These are phyloP conservation scores for Hirschioporus abietinus DNA, from an alignment of 768 basidiomycete genomes.

Conservation along the genomic window DNA sequence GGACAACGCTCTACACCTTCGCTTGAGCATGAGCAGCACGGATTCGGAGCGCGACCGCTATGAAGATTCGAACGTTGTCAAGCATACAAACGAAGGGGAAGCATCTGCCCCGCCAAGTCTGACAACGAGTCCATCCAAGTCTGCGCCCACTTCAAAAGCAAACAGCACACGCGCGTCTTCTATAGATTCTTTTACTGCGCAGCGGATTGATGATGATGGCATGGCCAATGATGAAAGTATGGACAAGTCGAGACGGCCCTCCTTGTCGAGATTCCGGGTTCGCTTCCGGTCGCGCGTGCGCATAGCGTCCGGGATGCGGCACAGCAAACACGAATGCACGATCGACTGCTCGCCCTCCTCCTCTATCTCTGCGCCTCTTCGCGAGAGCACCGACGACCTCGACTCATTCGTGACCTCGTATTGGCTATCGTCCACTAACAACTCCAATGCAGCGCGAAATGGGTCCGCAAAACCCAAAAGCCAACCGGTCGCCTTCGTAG, in stretches of 20 bases:
- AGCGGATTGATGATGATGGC: not conserved
- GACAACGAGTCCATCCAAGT: not conserved
- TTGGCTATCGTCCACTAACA: constrained; percentile 20
- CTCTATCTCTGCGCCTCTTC: constrained; percentile 77
- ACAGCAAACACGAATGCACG: constrained; percentile 40
- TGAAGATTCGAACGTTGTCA: not conserved
- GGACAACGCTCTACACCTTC: not conserved
- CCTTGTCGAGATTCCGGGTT: constrained; percentile 29
- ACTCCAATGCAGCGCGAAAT: constrained; percentile 31
- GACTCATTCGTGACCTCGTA: constrained; percentile 58
- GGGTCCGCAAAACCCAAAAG: constrained; percentile 14
- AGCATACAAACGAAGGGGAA: not conserved
- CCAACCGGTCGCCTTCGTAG: constrained; percentile 7
- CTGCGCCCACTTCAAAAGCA: not conserved
- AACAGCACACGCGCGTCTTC: not conserved
- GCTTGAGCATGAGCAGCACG: not conserved
- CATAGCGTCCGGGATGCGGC: constrained; percentile 64
- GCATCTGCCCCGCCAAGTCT: not conserved
- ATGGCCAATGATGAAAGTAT: not conserved
- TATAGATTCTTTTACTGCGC: not conserved
- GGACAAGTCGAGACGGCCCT: not conserved
- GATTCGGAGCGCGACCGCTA: not conserved
- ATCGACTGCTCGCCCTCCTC: constrained; percentile 65
- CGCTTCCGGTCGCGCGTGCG: constrained; percentile 74
- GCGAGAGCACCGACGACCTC: constrained; percentile 44